Conservation (phyloP, 768 basidiomycete genomes). For the Boletus sensibilis region DNA sequence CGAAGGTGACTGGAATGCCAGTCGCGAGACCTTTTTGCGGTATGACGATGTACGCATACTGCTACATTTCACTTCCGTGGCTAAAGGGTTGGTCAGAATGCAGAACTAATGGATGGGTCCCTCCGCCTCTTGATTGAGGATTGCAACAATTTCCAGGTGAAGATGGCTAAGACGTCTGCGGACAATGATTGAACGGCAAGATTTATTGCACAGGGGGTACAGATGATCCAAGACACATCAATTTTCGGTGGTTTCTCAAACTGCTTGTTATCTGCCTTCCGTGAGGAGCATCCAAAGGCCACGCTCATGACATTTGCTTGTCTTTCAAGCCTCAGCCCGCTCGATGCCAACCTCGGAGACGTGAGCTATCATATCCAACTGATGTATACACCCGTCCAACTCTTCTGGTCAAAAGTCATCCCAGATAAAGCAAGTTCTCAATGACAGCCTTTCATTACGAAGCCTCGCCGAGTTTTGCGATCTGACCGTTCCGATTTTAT, state of each 20-base stretch:
- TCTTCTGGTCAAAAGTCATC: constrained; percentile 28
- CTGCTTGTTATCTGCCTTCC: constrained; percentile 56
- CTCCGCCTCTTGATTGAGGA: constrained; percentile 71
- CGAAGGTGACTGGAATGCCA: constrained; percentile 56
- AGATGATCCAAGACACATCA: constrained; percentile 60
- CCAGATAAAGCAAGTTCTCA: constrained; percentile 47
- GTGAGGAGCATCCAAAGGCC: constrained; percentile 69
- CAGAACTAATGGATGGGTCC: constrained; percentile 66
- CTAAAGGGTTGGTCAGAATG: constrained; percentile 42
- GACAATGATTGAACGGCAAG: not conserved
- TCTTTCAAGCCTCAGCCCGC: constrained; percentile 46
- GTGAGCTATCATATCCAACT: constrained; percentile 36
- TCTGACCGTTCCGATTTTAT: constrained; percentile 50
- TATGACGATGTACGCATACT: constrained; percentile 52
- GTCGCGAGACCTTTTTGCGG: constrained; percentile 49
- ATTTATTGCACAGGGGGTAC: constrained; percentile 54
- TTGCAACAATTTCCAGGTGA: constrained; percentile 71
- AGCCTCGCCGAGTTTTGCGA: constrained; percentile 48
- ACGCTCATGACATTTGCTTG: constrained; percentile 57
- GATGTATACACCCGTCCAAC: constrained; percentile 1
- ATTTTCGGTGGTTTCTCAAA: constrained; percentile 66
- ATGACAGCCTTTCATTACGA: constrained; percentile 62
- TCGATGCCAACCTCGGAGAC: constrained; percentile 37
- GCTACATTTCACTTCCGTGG: not conserved
- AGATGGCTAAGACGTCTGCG: not conserved